phyloP scores from a whole-genome alignment of 495 filamentous ascomycete genomes.

The Rostrohypoxylon terebratum region DNA sequence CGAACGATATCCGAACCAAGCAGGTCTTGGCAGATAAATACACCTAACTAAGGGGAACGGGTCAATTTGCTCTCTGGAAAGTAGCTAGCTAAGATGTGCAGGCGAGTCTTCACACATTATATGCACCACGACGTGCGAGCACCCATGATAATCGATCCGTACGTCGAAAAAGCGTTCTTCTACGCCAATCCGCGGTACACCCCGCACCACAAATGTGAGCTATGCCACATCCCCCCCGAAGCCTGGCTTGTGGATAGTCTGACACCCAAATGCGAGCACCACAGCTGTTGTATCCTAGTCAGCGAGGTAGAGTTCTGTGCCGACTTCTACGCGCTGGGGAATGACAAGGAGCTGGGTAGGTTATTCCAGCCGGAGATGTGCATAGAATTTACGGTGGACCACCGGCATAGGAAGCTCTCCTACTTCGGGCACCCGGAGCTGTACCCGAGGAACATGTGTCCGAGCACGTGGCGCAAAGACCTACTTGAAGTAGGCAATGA shows the following conservation, averaged over 20 bases:
- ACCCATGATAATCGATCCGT: conserved; percentile 35
- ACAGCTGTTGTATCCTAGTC: conserved; percentile 38
- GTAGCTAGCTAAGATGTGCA: conserved; percentile 34
- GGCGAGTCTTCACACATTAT: conserved; percentile 26
- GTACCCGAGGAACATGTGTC: not conserved
- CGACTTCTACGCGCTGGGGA: not conserved
- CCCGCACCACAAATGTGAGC: conserved; percentile 38
- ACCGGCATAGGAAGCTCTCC: conserved; percentile 34
- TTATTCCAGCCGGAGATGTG: conserved; percentile 28
- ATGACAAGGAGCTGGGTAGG: not conserved
- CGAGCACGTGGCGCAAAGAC: conserved; percentile 35
- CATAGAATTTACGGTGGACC: conserved; percentile 28
- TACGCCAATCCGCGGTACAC: conserved; percentile 43
- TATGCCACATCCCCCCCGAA: not conserved
- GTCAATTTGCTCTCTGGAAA: not conserved
- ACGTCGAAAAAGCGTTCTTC: not conserved
- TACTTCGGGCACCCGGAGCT: conserved; percentile 34
- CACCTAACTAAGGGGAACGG: not conserved
- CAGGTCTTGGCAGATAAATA: not conserved
- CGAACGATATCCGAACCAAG: not conserved
- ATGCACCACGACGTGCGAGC: conserved; percentile 49
- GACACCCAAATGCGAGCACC: conserved; percentile 26
- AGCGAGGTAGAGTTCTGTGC: conserved; percentile 22
- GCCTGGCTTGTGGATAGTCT: conserved; percentile 1
- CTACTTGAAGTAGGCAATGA: not conserved